These are phyloP conservation scores for Neolentinus lepideus DNA, from an alignment of 1,284 basidiomycete genomes.

Conservation along the genomic window DNA sequence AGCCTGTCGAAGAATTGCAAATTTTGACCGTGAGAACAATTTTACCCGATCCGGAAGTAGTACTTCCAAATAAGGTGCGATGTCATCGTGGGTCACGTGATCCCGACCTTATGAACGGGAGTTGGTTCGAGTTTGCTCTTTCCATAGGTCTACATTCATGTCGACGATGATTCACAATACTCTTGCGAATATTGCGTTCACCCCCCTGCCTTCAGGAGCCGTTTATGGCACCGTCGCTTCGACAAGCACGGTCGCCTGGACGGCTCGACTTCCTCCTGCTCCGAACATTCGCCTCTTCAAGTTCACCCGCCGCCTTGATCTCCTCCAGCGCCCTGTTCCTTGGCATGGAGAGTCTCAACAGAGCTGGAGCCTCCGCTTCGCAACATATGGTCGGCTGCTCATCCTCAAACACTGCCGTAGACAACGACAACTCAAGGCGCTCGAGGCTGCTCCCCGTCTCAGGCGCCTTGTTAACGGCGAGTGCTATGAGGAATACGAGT, in stretches of 20 bases:
- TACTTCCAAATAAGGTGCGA: too few relatives aligned
- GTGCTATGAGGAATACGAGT: not conserved
- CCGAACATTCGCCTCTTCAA: not conserved
- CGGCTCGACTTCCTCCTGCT: not conserved
- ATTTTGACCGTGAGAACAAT: too few relatives aligned
- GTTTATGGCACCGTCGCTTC: not conserved
- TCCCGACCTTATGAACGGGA: too few relatives aligned
- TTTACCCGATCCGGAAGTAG: too few relatives aligned
- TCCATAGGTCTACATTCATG: too few relatives aligned
- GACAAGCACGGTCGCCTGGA: not conserved
- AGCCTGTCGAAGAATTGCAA: too few relatives aligned
- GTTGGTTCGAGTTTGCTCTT: too few relatives aligned
- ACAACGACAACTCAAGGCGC: not conserved
- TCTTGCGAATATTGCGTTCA: not conserved
- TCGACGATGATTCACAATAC: not conserved
- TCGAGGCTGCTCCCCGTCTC: not conserved
- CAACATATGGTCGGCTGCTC: not conserved
- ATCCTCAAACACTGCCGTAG: not conserved
- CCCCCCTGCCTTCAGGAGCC: not conserved
- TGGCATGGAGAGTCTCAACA: not conserved
- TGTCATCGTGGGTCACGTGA: too few relatives aligned
- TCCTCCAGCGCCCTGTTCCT: too few relatives aligned
- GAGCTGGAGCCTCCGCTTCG: not conserved
- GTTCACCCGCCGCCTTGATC: not conserved
- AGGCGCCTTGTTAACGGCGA: not conserved